Evolutionary conservation across 139 green algal genomes (phyloP).

Genomic region (Micractinium conductrix): DNA sequence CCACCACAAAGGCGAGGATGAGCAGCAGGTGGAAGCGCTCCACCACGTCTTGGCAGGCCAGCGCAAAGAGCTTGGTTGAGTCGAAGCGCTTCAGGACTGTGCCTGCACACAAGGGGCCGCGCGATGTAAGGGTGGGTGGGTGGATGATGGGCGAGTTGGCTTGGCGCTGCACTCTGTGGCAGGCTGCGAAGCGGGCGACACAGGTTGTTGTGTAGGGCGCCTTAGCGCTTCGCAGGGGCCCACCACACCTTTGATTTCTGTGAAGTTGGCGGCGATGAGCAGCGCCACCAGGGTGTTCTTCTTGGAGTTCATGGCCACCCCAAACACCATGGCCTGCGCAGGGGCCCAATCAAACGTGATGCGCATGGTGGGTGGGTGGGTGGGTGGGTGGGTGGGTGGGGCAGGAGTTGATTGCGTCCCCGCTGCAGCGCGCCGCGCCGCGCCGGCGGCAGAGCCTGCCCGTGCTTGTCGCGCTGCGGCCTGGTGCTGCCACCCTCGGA

Average conservation of each 20-base stretch:
- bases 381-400: neutral
- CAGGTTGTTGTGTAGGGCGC: too few relatives aligned
- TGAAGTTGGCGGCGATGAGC: slow-evolving; percentile 91
- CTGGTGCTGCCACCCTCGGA: too few relatives aligned
- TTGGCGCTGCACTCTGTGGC: too few relatives aligned
- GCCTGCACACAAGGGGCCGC: too few relatives aligned
- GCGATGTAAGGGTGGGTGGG: too few relatives aligned
- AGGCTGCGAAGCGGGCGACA: too few relatives aligned
- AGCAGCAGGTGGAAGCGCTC: slow-evolving; percentile 88
- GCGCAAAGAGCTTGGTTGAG: slow-evolving; percentile 60
- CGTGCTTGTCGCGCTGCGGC: too few relatives aligned
- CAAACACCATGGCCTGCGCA: slow-evolving; percentile 76
- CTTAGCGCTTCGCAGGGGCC: too few relatives aligned
- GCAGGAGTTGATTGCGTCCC: too few relatives aligned
- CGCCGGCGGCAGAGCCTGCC: too few relatives aligned
- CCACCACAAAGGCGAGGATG: slow-evolving; percentile 82
- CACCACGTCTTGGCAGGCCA: slow-evolving; percentile 86
- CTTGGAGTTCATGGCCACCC: slow-evolving; percentile 84
- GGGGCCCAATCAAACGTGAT: neutral
- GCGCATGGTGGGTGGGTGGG: neutral
- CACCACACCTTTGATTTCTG: slow-evolving; percentile 88
- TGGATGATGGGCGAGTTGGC: too few relatives aligned
- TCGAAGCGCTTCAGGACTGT: slow-evolving; percentile 82
- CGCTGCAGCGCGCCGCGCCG: too few relatives aligned
- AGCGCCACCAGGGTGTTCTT: slow-evolving; percentile 83